A percentile compares a stretch with the other conserved stretches of the same genome.
phyloP scores from a whole-genome alignment of 805 yeast species.

The Ogataea neopini region DNA sequence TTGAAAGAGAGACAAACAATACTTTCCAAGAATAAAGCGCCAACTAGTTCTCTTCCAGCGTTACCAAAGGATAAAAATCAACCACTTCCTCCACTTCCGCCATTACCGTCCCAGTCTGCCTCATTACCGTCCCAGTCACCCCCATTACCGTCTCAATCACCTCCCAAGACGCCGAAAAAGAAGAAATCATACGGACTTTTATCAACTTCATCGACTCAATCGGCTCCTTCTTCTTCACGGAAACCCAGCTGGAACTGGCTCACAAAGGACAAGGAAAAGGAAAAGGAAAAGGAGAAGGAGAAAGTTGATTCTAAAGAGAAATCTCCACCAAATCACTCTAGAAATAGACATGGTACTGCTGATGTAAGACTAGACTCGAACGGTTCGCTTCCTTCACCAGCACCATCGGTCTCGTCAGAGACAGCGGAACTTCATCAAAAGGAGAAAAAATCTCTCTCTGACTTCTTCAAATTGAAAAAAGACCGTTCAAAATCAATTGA shows the following conservation, averaged over 20 bases:
- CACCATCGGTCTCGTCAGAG: slow-evolving; percentile 14
- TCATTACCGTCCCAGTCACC: slow-evolving; percentile 8
- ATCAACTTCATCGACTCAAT: neutral
- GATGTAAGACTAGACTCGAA: neutral
- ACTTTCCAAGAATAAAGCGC: slow-evolving; percentile 14
- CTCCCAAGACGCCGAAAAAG: slow-evolving; percentile 5
- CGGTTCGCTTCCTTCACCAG: neutral
- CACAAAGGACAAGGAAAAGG: slow-evolving; percentile 11
- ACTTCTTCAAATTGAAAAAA: slow-evolving; percentile 31
- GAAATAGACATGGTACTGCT: slow-evolving; percentile 33
- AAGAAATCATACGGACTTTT: slow-evolving; percentile 7
- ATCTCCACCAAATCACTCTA: slow-evolving; percentile 27
- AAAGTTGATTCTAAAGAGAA: slow-evolving; percentile 6
- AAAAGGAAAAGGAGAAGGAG: neutral
- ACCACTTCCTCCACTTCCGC: slow-evolving; percentile 17
- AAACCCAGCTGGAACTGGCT: slow-evolving; percentile 23
- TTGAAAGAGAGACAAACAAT: slow-evolving; percentile 5
- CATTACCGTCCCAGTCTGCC: slow-evolving; percentile 8
- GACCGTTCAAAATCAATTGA: slow-evolving; percentile 20
- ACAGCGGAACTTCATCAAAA: slow-evolving; percentile 6
- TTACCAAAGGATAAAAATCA: slow-evolving; percentile 2
- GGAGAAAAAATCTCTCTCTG: slow-evolving; percentile 25
- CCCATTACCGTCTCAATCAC: neutral
- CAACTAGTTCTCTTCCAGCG: slow-evolving; percentile 17
- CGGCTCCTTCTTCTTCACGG: slow-evolving; percentile 2